Percentiles rank a stretch among this genome's conserved stretches.
These are phyloP conservation scores for Aegle marmelos DNA, from an alignment of 345 rosid species.

Conservation along the genomic window DNA sequence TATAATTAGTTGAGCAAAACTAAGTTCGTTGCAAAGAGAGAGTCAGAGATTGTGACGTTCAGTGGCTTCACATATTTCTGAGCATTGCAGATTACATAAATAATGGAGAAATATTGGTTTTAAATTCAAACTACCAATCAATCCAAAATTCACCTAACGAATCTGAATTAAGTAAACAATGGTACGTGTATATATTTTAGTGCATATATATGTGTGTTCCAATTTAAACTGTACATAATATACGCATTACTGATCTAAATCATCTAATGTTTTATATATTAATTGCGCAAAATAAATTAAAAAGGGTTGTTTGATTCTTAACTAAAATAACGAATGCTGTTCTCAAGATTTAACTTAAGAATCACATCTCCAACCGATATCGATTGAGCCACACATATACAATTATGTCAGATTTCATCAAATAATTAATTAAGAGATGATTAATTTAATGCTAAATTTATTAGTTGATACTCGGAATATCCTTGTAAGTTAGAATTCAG, in stretches of 20 bases:
- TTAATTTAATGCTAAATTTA: neutral
- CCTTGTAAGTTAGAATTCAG: constrained; percentile 16
- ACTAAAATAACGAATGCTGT: neutral
- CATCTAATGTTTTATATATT: neutral
- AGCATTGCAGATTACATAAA: neutral
- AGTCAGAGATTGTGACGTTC: constrained; percentile 8
- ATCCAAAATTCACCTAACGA: neutral
- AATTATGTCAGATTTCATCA: constrained; percentile 15
- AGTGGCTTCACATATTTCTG: constrained; percentile 2
- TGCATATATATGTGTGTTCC: neutral
- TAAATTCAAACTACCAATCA: neutral
- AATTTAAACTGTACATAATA: neutral
- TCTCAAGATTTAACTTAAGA: neutral
- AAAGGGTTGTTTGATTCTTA: neutral
- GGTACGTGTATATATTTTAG: neutral
- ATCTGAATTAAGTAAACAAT: neutral
- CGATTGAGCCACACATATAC: neutral
- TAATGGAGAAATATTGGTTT: neutral
- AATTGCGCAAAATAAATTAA: neutral
- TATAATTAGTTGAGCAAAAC: neutral
- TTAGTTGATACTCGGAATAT: constrained; percentile 8
- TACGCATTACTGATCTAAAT: too few relatives aligned
- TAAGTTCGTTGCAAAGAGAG: constrained; percentile 24
- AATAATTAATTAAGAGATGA: neutral
- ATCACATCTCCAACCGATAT: neutral